These are phyloP conservation scores for Penicillium sp. DNA, from an alignment of 2,329 filamentous ascomycete genomes.

Conservation along the genomic window DNA sequence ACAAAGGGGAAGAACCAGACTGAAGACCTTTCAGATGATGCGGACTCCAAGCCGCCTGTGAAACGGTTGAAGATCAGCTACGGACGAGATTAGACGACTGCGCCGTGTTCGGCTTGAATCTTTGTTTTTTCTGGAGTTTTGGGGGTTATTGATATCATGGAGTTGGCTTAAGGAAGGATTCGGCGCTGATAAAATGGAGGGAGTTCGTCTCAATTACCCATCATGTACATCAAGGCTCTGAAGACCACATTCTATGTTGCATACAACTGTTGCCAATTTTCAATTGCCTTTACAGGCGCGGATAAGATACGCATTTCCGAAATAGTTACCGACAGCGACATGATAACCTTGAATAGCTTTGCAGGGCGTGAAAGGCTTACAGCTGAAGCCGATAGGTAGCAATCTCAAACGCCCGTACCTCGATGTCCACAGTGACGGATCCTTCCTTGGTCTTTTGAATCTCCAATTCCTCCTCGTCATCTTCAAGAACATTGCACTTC, in stretches of 20 bases:
- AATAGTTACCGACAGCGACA: neutral
- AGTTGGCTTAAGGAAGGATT: conserved; percentile 2
- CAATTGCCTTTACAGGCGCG: neutral
- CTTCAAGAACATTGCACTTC: conserved; percentile 88
- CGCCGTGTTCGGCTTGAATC: neutral
- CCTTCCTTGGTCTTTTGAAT: conserved; percentile 48
- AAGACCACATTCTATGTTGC: neutral
- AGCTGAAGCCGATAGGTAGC: conserved; percentile 75
- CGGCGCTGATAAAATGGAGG: conserved; percentile 8
- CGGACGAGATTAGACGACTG: conserved; percentile 44
- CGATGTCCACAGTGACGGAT: conserved; percentile 61
- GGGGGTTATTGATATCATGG: conserved; percentile 4
- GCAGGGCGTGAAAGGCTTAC: conserved; percentile 36
- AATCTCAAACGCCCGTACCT: conserved; percentile 81
- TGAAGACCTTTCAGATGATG: conserved; percentile 43
- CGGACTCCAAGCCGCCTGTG: conserved; percentile 46
- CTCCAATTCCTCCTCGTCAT: conserved; percentile 73
- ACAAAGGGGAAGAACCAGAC: conserved; percentile 39
- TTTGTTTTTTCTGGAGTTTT: conserved; percentile 21
- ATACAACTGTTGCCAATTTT: neutral
- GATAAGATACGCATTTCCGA: neutral
- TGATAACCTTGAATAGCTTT: neutral
- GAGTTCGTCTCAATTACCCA: neutral
- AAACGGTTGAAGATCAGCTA: conserved; percentile 56
- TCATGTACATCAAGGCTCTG: conserved; percentile 12